A percentile compares a stretch with the other conserved stretches of the same genome.
Conservation (phyloP, 371 early-diverging fungal species). For the Vairimorpha ceranae region DNA sequence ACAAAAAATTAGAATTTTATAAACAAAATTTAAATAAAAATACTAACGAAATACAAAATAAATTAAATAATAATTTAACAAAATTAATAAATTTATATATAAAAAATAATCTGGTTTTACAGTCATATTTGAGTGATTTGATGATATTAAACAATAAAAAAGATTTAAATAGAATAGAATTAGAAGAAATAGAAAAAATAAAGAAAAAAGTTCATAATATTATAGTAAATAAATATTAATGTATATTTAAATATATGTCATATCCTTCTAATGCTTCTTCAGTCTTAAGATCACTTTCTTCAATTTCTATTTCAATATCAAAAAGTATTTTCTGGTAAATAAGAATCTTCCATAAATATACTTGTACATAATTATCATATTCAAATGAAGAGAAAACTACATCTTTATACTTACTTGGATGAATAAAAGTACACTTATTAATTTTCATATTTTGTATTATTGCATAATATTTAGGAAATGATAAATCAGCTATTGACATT, state of each 20-base stretch:
- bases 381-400: constrained; percentile 7
- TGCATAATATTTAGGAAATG: constrained; percentile 20
- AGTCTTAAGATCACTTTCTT: constrained; percentile 4
- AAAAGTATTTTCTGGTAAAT: constrained; percentile 34
- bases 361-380: constrained; percentile 40
- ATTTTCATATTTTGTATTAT: constrained; percentile 24
- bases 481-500: neutral
- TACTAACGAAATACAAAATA: neutral
- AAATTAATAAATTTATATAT: neutral
- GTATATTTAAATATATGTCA: constrained; percentile 21
- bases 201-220: neutral
- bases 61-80: neutral
- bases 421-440: constrained; percentile 10
- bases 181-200: neutral
- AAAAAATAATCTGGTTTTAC: neutral
- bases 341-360: constrained; percentile 44
- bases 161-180: neutral
- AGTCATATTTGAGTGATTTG: neutral
- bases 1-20: neutral
- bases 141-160: neutral
- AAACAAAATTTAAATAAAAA: neutral
- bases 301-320: constrained; percentile 14
- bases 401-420: constrained; percentile 14
- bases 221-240: neutral
- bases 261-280: constrained; percentile 25